These are phyloP conservation scores for Brassica napus DNA, from an alignment of 345 rosid species.

Conservation along the genomic window Da-Ae NC_063446.1:23233501-23234000, in stretches of 20 bases:
- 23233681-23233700: constrained; percentile 17
- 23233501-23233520: too few relatives aligned
- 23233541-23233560: constrained; percentile 40
- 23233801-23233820: too few relatives aligned
- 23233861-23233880: neutral
- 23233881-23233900: constrained; percentile 15
- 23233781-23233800: neutral
- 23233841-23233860: constrained; percentile 25
- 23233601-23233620: constrained; percentile 8
- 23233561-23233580: constrained; percentile 28
- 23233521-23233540: neutral
- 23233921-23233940: constrained; percentile 25
- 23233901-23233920: constrained; percentile 30
- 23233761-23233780: constrained; percentile 8
- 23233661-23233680: constrained; percentile 40
- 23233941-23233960: constrained; percentile 17
- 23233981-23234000: neutral
- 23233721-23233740: constrained; percentile 32
- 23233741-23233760: constrained; percentile 35
- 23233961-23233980: constrained; percentile 26
- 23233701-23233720: constrained; percentile 25
- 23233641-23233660: too few relatives aligned
- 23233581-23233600: constrained; percentile 29
- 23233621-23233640: constrained; percentile 7
- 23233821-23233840: constrained; percentile 22